Percentiles rank a stretch among this genome's conserved stretches.
Conservation (phyloP, 306 rosid genomes). For the Vigna radiata region DNA sequence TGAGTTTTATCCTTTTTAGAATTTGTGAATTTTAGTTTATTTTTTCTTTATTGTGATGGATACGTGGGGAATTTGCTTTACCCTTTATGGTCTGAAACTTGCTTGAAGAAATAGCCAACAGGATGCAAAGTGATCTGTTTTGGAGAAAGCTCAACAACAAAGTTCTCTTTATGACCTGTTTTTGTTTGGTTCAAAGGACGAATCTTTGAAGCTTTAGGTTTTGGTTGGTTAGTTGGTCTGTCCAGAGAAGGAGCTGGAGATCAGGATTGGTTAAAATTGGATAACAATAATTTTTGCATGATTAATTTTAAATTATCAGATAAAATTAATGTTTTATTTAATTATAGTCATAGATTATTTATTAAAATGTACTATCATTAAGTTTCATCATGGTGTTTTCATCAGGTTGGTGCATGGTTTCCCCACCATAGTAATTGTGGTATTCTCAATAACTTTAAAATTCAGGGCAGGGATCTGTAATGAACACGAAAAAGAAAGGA, state of each 20-base stretch:
- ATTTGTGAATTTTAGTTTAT: background rate
- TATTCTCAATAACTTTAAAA: constrained; percentile 14
- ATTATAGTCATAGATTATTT: too few relatives aligned
- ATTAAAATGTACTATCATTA: too few relatives aligned
- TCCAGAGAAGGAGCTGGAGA: background rate
- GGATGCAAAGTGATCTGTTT: background rate
- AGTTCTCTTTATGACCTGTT: background rate
- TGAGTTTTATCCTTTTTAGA: too few relatives aligned
- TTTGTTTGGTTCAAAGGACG: background rate
- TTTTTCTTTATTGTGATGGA: background rate
- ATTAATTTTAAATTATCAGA: background rate
- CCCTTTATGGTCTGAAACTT: background rate
- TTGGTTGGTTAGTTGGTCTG: background rate
- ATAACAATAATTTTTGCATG: background rate
- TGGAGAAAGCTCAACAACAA: background rate
- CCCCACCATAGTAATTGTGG: background rate
- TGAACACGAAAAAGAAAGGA: background rate
- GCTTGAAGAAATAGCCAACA: background rate
- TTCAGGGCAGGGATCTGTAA: background rate
- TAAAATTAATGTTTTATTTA: background rate
- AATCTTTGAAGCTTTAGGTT: background rate
- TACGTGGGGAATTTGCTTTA: background rate
- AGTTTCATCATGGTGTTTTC: background rate
- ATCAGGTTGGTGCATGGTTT: background rate
- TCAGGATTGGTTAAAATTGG: background rate